Conservation (phyloP, 1,139 yeast species). For the Geotrichum macrosporum region DNA sequence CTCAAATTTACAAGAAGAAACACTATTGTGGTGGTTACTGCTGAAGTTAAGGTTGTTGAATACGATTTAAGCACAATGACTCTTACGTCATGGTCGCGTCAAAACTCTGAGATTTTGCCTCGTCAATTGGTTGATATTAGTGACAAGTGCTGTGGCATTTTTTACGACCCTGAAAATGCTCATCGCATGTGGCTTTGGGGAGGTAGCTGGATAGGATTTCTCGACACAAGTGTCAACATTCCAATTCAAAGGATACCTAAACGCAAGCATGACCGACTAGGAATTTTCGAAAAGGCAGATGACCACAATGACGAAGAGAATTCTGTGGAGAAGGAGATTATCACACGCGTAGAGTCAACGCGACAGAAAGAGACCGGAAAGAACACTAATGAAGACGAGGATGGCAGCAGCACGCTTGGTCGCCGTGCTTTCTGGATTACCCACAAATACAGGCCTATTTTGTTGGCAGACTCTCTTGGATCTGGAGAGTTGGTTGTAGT, state of each 20-base stretch:
- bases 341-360: slow-evolving; percentile 15
- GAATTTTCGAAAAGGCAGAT: slow-evolving; percentile 40
- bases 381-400: slow-evolving; percentile 24
- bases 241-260: slow-evolving; percentile 44
- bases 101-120: slow-evolving; percentile 73
- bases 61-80: slow-evolving; percentile 42
- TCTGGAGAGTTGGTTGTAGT: slow-evolving; percentile 61
- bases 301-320: slow-evolving; percentile 2
- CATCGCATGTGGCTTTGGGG: slow-evolving; percentile 80
- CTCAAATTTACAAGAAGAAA: slow-evolving; percentile 50
- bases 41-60: slow-evolving; percentile 72
- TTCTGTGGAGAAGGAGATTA: slow-evolving; percentile 8
- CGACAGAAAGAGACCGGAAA: slow-evolving; percentile 12
- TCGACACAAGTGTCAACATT: slow-evolving; percentile 62
- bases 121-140: slow-evolving; percentile 53
- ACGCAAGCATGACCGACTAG: slow-evolving; percentile 56
- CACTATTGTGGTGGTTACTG: slow-evolving; percentile 61
- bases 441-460: slow-evolving; percentile 68
- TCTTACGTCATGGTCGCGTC: slow-evolving; percentile 74
- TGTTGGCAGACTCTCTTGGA: slow-evolving; percentile 57
- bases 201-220: slow-evolving; percentile 72
- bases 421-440: slow-evolving; percentile 64
- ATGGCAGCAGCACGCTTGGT: slow-evolving; percentile 32
- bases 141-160: slow-evolving; percentile 74
- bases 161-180: slow-evolving; percentile 40